These are phyloP conservation scores for Venturia asperata DNA, from an alignment of 2,329 filamentous ascomycete species.

Conservation along the genomic window DNA sequence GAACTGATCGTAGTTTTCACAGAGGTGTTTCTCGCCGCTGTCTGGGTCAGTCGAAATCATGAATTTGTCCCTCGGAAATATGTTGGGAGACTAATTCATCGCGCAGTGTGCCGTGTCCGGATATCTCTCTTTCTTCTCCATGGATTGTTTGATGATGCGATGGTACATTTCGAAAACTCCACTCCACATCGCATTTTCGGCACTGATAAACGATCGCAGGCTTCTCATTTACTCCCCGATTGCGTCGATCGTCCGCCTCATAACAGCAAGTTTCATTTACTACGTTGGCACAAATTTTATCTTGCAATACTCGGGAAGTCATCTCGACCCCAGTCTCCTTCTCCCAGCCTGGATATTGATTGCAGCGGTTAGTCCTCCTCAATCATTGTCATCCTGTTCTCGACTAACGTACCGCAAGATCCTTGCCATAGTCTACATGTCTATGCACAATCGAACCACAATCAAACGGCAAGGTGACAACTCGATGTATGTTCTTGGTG, in stretches of 20 bases:
- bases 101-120: slow-evolving; percentile 18
- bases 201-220: background rate
- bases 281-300: slow-evolving; percentile 18
- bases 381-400: background rate
- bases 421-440: slow-evolving; percentile 12
- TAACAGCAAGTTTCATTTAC: slow-evolving; percentile 19
- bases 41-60: slow-evolving; percentile 6
- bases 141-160: slow-evolving; percentile 19
- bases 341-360: slow-evolving; percentile 18
- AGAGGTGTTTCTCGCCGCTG: slow-evolving; percentile 15
- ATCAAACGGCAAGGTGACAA: slow-evolving; percentile 16
- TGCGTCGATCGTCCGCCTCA: slow-evolving; percentile 18
- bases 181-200: background rate
- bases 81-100: background rate
- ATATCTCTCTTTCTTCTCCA: slow-evolving; percentile 19
- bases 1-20: slow-evolving; percentile 2
- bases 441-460: slow-evolving; percentile 16
- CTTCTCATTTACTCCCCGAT: slow-evolving; percentile 18
- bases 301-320: slow-evolving; percentile 13
- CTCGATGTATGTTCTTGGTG: slow-evolving; percentile 14
- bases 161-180: background rate
- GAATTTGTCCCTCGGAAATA: background rate
- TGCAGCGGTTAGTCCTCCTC: slow-evolving; percentile 8
- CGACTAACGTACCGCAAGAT: background rate
- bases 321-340: background rate